Evolutionary conservation across 1,284 basidiomycete species (phyloP), one percentile per base, ranked within the genome.

Genomic region (Xerocomus subilludens): DNA sequence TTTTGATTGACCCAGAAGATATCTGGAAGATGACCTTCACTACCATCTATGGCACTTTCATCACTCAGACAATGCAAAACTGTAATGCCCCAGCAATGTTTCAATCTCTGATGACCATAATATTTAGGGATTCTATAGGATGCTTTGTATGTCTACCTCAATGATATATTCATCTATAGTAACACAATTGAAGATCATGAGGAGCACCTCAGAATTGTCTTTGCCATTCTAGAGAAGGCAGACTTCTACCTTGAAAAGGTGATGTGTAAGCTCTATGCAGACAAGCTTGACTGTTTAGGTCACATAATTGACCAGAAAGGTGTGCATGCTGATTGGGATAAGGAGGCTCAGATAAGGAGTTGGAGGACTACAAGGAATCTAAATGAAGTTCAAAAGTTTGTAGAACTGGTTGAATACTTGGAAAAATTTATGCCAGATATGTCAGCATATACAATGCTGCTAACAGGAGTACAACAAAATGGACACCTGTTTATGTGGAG

Each of bases 401-500:
- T 88, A 0, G 87, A 86, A 2, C 76, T 86, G 0, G 80, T 88
- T 0, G 80, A 87, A 33, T 88, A 87, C 74, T 68, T 88, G 2
- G 79, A 82, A 1, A 79, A 82, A 21, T 87, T 86, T 71, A 75
- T 88, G 65, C 86, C 85, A 1, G 80, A 86, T 49, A 74, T 88
- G 13, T 60, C 35, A 27, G 59, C 23, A 20, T 38, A 38, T 60
- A 38, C 59, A 25, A 60, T 25, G 21, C 79, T 82, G 13, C 20
- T 55, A 25, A 72, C 79, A 33, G 62, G 79, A 0, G 85, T 86
- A 59, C 80, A 74, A 4, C 73, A 72, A n/a, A 84, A 85, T 64
- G 79, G 82, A 8, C 73, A 77, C 38, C 45, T 70, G 5, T 82
- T 82, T 64, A 33, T 67, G 11, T 81, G 79, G 79, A 45, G 77